Evolutionary conservation across 441 rosid species (phyloP).

Genomic region (Populus hybrid): DNA sequence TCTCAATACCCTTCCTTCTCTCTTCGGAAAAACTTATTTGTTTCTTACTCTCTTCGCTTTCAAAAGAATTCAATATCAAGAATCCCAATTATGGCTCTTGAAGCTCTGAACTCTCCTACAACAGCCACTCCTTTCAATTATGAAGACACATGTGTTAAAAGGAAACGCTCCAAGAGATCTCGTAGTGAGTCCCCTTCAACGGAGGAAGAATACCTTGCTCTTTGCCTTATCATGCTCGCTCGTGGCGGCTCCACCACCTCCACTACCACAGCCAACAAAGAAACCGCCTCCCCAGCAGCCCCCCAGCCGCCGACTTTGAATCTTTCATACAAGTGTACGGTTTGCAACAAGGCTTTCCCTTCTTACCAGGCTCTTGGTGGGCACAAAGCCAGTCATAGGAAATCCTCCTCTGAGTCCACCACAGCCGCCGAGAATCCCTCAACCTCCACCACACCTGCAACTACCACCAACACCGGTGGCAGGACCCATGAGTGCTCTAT

Average conservation of each 20-base stretch:
- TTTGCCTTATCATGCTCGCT: constrained; percentile 91
- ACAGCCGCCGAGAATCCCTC: constrained; percentile 16
- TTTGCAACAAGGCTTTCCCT: constrained; percentile 63
- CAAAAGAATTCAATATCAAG: not conserved
- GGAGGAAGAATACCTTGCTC: constrained; percentile 84
- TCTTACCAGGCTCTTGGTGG: constrained; percentile 92
- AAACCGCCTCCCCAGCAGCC: constrained; percentile 9
- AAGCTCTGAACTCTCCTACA: constrained; percentile 64
- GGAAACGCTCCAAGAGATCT: constrained; percentile 69
- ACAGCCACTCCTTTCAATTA: constrained; percentile 31
- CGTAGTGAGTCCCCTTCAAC: constrained; percentile 44
- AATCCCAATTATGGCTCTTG: constrained; percentile 56
- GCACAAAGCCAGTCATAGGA: constrained; percentile 85
- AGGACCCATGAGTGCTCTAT: constrained; percentile 71
- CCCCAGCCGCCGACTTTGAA: constrained; percentile 25
- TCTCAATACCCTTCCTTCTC: not conserved
- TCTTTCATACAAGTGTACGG: constrained; percentile 55
- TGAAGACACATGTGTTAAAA: constrained; percentile 63
- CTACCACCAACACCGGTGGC: constrained; percentile 26
- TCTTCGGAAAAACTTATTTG: not conserved
- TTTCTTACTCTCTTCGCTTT: not conserved
- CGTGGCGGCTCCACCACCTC: constrained; percentile 44
- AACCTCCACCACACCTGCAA: constrained; percentile 22
- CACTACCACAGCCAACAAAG: not conserved
- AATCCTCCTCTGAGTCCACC: constrained; percentile 26